Conservation (phyloP, 75 land plant genomes). For the Adiantum capillusveneris region DNA sequence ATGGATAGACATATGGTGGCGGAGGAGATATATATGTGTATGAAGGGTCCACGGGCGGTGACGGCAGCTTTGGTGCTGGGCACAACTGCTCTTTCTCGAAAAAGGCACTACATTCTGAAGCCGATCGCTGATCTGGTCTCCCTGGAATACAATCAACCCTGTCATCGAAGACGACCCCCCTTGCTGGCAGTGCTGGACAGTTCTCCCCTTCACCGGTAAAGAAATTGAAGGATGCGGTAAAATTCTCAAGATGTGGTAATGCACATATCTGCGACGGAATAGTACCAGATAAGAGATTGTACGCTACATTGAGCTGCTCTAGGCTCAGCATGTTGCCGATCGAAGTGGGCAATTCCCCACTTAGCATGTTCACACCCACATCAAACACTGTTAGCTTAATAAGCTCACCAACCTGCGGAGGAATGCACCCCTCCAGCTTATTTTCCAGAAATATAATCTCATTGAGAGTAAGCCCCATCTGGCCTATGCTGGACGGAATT, state of each 20-base stretch:
- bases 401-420: conserved; percentile 26
- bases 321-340: conserved; percentile 13
- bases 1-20: too few species aligned
- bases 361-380: conserved; percentile 29
- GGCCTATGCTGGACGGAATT: conserved; percentile 27
- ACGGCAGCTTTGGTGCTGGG: not conserved
- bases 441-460: conserved; percentile 43
- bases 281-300: conserved; percentile 22
- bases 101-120: conserved; percentile 35
- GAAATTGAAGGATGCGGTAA: conserved; percentile 23
- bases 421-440: conserved; percentile 18
- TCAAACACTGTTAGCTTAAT: conserved; percentile 27
- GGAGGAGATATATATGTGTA: too few species aligned
- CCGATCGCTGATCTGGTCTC: conserved; percentile 49
- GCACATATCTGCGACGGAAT: conserved; percentile 26
- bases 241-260: conserved; percentile 14
- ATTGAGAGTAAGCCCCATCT: conserved; percentile 27
- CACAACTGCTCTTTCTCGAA: not conserved
- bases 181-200: conserved; percentile 4
- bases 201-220: conserved; percentile 17
- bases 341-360: conserved; percentile 23
- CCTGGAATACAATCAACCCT: conserved; percentile 69
- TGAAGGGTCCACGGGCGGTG: not conserved
- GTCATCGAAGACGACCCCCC: conserved; percentile 30
- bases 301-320: conserved; percentile 15